Conservation (phyloP, 2,329 filamentous ascomycete species). For the Botrytis tulipae region DNA sequence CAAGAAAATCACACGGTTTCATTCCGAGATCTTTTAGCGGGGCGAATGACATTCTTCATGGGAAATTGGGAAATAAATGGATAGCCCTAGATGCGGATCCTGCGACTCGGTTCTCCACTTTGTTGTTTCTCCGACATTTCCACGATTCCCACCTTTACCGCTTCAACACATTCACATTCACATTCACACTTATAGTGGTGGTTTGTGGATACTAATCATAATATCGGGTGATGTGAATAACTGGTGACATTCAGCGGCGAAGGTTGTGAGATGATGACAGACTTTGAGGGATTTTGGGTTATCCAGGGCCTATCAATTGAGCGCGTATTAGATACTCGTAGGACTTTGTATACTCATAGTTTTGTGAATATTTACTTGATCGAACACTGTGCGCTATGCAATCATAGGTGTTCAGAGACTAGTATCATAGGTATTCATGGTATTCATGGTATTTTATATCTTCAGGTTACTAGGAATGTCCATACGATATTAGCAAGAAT, state of each 20-base stretch:
- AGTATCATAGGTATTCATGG: neutral
- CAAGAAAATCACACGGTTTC: neutral
- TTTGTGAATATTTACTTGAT: neutral
- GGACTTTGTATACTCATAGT: accelerated
- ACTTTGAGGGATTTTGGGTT: neutral
- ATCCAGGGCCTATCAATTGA: neutral
- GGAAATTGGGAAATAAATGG: neutral
- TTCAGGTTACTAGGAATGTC: neutral
- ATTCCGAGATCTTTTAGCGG: neutral
- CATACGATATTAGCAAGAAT: neutral
- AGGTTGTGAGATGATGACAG: too few species aligned
- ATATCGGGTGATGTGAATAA: neutral
- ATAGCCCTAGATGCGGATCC: neutral
- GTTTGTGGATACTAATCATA: neutral
- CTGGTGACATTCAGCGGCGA: too few species aligned
- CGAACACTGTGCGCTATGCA: neutral
- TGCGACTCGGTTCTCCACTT: neutral
- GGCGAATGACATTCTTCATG: neutral
- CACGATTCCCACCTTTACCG: neutral
- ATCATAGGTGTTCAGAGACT: neutral
- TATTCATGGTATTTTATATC: neutral
- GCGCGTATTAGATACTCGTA: neutral
- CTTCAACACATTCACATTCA: neutral
- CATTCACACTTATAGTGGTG: too few species aligned
- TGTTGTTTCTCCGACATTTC: neutral